Evolutionary conservation across 306 rosid species (phyloP).

Genomic region (Clitoria ternatea): DNA sequence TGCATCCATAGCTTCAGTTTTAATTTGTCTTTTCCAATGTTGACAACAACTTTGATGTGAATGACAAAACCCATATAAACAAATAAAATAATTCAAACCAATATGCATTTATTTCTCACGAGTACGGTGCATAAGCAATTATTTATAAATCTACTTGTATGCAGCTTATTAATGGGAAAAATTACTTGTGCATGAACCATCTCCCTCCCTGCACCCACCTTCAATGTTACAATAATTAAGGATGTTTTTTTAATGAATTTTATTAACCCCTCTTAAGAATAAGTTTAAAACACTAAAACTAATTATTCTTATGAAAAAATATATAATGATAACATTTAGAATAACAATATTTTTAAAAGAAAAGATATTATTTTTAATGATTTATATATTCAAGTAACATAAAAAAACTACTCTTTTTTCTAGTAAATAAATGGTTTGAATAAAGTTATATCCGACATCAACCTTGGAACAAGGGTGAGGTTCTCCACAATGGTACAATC

Average conservation of each 20-base stretch:
- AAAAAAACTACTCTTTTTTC: too few relatives aligned
- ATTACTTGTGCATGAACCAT: conserved; percentile 15
- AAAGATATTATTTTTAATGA: too few relatives aligned
- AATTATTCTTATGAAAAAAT: too few relatives aligned
- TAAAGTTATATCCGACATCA: conserved; percentile 3
- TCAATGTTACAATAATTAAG: not conserved
- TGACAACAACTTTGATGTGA: conserved; percentile 27
- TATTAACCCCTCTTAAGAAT: too few relatives aligned
- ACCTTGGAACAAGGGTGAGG: conserved; percentile 19
- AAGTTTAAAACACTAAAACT: too few relatives aligned
- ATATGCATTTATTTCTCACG: conserved; percentile 29
- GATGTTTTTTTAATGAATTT: not conserved
- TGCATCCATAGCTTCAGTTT: not conserved
- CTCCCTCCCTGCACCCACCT: not conserved
- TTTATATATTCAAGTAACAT: too few relatives aligned
- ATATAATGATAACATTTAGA: too few relatives aligned
- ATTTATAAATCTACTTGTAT: not conserved
- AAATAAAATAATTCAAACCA: not conserved
- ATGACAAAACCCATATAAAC: not conserved
- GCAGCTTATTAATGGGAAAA: conserved; percentile 20
- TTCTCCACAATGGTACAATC: not conserved
- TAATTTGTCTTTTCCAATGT: conserved; percentile 24
- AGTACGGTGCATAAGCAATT: conserved; percentile 3
- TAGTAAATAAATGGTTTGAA: conserved; percentile 17
- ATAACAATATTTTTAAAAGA: too few relatives aligned